Percentiles rank a stretch among this genome's conserved stretches.
Evolutionary conservation across 1,139 yeast genomes (phyloP).

Genomic region (Hyphopichia fennica): DNA sequence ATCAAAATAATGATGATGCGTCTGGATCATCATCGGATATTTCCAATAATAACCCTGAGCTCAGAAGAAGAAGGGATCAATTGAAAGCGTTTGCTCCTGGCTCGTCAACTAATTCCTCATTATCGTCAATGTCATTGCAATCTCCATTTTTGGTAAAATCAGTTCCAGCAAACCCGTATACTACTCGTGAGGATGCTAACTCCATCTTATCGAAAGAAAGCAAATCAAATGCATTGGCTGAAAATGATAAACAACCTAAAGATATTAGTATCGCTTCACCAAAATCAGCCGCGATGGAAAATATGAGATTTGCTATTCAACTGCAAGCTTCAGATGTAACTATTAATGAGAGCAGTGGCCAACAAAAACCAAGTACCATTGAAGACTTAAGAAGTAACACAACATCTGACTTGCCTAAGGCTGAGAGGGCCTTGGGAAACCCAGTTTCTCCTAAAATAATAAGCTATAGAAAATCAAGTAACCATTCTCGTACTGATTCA

Average conservation of each 20-base stretch:
- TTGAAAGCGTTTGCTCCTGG: constrained; percentile 4
- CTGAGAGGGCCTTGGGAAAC: background rate
- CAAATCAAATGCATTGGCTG: constrained; percentile 6
- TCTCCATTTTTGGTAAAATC: constrained; percentile 45
- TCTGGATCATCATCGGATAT: background rate
- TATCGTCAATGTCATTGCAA: constrained; percentile 32
- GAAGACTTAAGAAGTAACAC: constrained; percentile 1
- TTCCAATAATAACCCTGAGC: background rate
- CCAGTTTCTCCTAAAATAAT: constrained; percentile 45
- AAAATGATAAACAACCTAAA: constrained; percentile 2
- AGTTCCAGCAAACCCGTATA: constrained; percentile 58
- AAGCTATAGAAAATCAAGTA: constrained; percentile 37
- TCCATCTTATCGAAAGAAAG: constrained; percentile 39
- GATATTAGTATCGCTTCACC: background rate
- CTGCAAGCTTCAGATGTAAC: constrained; percentile 8
- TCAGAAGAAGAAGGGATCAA: constrained; percentile 2
- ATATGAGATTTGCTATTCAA: constrained; percentile 8
- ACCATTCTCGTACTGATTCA: constrained; percentile 35
- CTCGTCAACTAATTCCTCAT: constrained; percentile 16
- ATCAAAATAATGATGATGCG: constrained; percentile 2
- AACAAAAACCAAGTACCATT: background rate
- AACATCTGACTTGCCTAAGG: constrained; percentile 1
- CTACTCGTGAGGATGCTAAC: constrained; percentile 55
- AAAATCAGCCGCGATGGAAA: constrained; percentile 6
- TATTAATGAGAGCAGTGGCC: constrained; percentile 4